Base-by-base conservation (phyloP, 1,139 yeast genomes). In the Lodderomyces jiufengensis region DNA sequence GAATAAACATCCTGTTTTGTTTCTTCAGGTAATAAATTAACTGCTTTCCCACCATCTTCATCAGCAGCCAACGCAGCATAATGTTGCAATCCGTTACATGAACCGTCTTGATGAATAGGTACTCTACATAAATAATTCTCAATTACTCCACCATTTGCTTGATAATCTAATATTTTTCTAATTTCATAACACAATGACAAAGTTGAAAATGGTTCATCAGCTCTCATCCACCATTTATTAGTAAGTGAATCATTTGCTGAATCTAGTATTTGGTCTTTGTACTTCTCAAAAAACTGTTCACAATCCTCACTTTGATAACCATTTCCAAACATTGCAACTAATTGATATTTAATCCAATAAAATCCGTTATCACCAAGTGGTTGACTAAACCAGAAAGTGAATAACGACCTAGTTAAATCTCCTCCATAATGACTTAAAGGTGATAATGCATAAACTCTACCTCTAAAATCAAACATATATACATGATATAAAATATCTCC, bases 1-100 rank as follows among this genome's bases (percentile, higher is more conserved):
- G 53, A 36, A 37, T 70, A 70, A 4, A 70, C 62, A 42, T 70
- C 76, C 15, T 57, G 59, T 31, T 59, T 55, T 1, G 37, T 26
- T 4, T 39, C 41, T 13, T 39, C 29, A 1, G 61, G 60, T 3
- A 59, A 27, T 13, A 70, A 48, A 42, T 70, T 70, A 2, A 69
- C 75, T 0, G 74, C 63, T 9, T 37, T 41, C 0, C 65, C 74
- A 4, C 73, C 75, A 15, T 46, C 52, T 13, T 33, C 31, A 40
- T 70, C 74, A 2, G 55, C 55, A 1, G 70, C 64, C 15, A 70
- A 48, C 0, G 73, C 75, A 2, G 76, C 70, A 48, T 68, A 70
- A 45, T 70, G 76, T 45, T 70, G 76, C 18, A 70, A 54, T 3
- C 76, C 76, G 46, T 70, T 70, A 41, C 76, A 70, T 0, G 74